These are phyloP conservation scores for Wallemia mellicola DNA, from an alignment of 1,284 basidiomycete species.

Conservation along the genomic window DNA sequence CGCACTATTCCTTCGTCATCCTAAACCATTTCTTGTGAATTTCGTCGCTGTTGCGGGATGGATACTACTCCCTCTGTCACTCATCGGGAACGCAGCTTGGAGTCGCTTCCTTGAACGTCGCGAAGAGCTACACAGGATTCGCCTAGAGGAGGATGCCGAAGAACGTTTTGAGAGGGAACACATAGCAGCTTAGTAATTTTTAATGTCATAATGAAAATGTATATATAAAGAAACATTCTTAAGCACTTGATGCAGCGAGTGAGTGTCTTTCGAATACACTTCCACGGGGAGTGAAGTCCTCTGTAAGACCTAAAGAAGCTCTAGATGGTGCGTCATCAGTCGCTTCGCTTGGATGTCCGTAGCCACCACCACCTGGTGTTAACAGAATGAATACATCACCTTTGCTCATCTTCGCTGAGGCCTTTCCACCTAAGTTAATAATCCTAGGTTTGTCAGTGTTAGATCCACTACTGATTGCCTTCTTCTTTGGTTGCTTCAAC, in stretches of 20 bases:
- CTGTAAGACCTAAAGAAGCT: background rate
- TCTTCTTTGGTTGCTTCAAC: conserved; percentile 49
- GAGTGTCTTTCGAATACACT: background rate
- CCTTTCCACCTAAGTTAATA: conserved; percentile 78
- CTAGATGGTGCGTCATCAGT: conserved; percentile 7
- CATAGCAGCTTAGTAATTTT: too few relatives aligned
- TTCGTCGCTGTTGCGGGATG: background rate
- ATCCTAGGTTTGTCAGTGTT: too few relatives aligned
- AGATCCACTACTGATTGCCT: conserved; percentile 30
- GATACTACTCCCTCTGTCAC: background rate
- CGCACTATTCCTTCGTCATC: background rate
- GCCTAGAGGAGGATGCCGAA: background rate
- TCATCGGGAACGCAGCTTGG: background rate
- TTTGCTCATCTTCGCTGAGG: conserved; percentile 55
- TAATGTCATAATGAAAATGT: too few relatives aligned
- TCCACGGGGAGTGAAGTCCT: background rate
- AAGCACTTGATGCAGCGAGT: background rate
- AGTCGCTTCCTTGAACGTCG: background rate
- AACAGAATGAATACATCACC: conserved; percentile 51
- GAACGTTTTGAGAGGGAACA: too few relatives aligned
- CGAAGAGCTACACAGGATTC: background rate
- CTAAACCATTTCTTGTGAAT: background rate
- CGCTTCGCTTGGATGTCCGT: conserved; percentile 24
- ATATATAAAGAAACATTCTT: background rate
- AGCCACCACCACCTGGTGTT: conserved; percentile 79